A percentile compares a stretch with the other conserved stretches of the same genome.
These are phyloP conservation scores for Podaxis sp. DNA, from an alignment of 768 basidiomycete species.

Conservation along the genomic window DNA sequence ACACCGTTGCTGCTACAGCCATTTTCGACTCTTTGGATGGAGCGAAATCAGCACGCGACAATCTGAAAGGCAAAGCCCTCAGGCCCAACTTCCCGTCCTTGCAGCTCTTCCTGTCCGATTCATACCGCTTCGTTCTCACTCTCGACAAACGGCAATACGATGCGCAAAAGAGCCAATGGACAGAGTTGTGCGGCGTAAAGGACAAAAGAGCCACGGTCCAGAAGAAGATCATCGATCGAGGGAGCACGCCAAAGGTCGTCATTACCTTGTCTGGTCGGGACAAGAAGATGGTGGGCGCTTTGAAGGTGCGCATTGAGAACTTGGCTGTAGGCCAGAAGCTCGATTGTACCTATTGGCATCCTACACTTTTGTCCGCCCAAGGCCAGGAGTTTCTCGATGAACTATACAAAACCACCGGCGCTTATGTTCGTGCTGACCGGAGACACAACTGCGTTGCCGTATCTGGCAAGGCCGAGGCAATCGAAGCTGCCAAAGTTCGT, in stretches of 20 bases:
- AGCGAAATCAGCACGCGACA: conserved; percentile 37
- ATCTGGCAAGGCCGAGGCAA: conserved; percentile 39
- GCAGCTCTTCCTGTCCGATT: conserved; percentile 42
- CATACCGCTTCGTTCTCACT: conserved; percentile 48
- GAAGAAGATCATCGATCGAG: conserved; percentile 28
- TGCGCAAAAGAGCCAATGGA: conserved; percentile 51
- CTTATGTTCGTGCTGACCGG: conserved; percentile 45
- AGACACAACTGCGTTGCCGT: conserved; percentile 42
- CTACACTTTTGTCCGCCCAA: conserved; percentile 29
- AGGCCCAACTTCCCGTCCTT: conserved; percentile 29
- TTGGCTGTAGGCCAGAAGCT: conserved; percentile 50
- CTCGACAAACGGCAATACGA: conserved; percentile 48
- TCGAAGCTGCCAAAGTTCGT: conserved; percentile 41
- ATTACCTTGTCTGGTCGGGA: conserved; percentile 49
- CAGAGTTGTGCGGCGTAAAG: conserved; percentile 38
- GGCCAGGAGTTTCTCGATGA: conserved; percentile 34
- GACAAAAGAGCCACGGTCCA: conserved; percentile 21
- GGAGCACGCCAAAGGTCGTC: conserved; percentile 24
- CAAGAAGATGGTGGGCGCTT: conserved; percentile 49
- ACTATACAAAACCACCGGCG: conserved; percentile 34
- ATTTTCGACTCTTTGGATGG: conserved; percentile 49
- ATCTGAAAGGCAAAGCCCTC: conserved; percentile 32
- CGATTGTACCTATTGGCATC: conserved; percentile 47
- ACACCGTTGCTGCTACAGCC: conserved; percentile 29
- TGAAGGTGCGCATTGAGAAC: conserved; percentile 61